Evolutionary conservation across 306 rosid genomes (phyloP).

Genomic region (Dryas drummondii): DNA sequence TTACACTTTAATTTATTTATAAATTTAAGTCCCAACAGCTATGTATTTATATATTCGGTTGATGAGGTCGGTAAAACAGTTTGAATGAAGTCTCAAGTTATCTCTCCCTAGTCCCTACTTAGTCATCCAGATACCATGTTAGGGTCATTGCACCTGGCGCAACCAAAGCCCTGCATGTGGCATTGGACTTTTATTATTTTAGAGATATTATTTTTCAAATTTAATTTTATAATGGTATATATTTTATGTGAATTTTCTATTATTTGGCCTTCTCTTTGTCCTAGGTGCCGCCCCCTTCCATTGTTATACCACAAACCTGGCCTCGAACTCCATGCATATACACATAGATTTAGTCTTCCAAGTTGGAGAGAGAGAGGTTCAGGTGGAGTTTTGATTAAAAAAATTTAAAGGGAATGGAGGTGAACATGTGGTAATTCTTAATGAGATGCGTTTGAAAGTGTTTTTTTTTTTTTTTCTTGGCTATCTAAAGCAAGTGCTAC

Average conservation of each 20-base stretch:
- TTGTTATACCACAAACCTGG: conserved; percentile 26
- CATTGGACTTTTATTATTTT: conserved; percentile 21
- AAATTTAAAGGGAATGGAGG: neutral
- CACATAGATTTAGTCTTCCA: conserved; percentile 18
- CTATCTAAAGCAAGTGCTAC: conserved; percentile 13
- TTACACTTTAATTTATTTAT: neutral
- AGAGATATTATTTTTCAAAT: neutral
- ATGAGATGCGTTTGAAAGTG: conserved; percentile 13
- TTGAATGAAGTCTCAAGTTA: conserved; percentile 30
- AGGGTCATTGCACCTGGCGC: conserved; percentile 60
- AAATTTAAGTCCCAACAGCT: conserved; percentile 22
- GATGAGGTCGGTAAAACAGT: conserved; percentile 38
- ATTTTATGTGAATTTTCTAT: neutral
- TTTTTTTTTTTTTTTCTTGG: conserved; percentile 1
- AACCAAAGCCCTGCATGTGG: conserved; percentile 52
- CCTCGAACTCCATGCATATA: conserved; percentile 33
- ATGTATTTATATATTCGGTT: conserved; percentile 25
- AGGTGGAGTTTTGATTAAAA: conserved; percentile 3
- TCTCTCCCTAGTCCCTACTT: conserved; percentile 3
- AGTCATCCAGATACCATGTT: conserved; percentile 35
- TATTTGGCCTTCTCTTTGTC: conserved; percentile 27
- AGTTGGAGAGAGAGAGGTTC: conserved; percentile 14
- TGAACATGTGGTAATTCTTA: conserved; percentile 24
- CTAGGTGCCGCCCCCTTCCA: conserved; percentile 66
- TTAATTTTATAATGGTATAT: neutral